These are phyloP conservation scores for Yamadazyma sp. DNA, from an alignment of 805 yeast genomes.

Conservation along the genomic window DNA sequence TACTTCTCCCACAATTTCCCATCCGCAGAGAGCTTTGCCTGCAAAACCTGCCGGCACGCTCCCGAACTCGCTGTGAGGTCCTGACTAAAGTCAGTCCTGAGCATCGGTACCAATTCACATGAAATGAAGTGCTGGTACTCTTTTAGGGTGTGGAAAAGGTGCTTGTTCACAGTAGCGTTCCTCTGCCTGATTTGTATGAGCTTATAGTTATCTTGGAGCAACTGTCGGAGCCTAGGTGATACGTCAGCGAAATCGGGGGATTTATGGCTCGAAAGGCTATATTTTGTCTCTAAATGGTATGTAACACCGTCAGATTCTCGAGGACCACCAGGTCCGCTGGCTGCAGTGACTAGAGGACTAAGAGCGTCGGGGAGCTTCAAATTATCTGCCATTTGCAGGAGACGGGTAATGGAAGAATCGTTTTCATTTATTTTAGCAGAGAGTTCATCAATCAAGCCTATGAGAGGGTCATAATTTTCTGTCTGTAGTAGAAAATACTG, in stretches of 20 bases:
- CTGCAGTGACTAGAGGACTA: not conserved
- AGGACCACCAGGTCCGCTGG: no score
- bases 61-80: not conserved
- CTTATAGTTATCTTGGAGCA: conserved; percentile 29
- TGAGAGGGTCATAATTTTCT: conserved; percentile 34
- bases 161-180: conserved; percentile 23
- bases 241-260: conserved; percentile 10
- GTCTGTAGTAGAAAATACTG: conserved; percentile 21
- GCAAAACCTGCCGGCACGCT: conserved; percentile 10
- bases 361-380: conserved; percentile 2
- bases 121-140: conserved; percentile 32
- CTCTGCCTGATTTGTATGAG: conserved; percentile 21
- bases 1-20: conserved; percentile 12
- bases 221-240: conserved; percentile 20
- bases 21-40: conserved; percentile 11
- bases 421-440: conserved; percentile 24
- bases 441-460: conserved; percentile 23
- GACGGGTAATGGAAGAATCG: conserved; percentile 13
- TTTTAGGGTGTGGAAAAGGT: conserved; percentile 22
- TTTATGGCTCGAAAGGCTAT: conserved; percentile 18
- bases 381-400: conserved; percentile 4
- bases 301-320: conserved; percentile 11
- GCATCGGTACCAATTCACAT: conserved; percentile 27
- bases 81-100: conserved; percentile 21
- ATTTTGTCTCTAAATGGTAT: conserved; percentile 19